phyloP scores from a whole-genome alignment of 495 filamentous ascomycete genomes.

The Neurospora intermedia region DNA sequence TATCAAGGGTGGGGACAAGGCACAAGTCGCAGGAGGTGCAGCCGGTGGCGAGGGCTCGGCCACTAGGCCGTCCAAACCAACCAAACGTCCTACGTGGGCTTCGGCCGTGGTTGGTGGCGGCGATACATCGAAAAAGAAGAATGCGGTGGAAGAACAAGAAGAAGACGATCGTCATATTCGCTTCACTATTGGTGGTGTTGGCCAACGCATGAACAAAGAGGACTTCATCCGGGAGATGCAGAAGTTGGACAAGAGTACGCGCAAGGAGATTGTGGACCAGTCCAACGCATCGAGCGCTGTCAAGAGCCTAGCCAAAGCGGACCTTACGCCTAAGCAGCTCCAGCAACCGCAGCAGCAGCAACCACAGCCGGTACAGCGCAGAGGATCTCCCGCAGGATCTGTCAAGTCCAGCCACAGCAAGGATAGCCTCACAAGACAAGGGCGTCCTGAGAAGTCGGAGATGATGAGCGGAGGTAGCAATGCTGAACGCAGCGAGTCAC shows the following conservation, averaged over 20 bases:
- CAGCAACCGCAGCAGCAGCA: slow-evolving; percentile 9
- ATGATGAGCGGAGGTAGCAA: slow-evolving; percentile 14
- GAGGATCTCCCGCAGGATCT: slow-evolving; percentile 1
- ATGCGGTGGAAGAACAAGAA: slow-evolving; percentile 42
- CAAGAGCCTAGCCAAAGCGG: slow-evolving; percentile 47
- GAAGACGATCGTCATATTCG: slow-evolving; percentile 71
- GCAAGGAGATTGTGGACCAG: slow-evolving; percentile 58
- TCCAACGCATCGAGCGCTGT: slow-evolving; percentile 49
- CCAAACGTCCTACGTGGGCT: slow-evolving; percentile 14
- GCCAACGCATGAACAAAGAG: slow-evolving; percentile 72
- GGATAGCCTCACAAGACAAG: background rate
- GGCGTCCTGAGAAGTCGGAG: slow-evolving; percentile 2
- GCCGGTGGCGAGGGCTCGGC: slow-evolving; percentile 4
- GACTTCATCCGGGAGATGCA: slow-evolving; percentile 84
- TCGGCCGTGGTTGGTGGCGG: slow-evolving; percentile 46
- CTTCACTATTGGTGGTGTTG: slow-evolving; percentile 70
- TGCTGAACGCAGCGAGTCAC: slow-evolving; percentile 6
- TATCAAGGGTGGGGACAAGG: slow-evolving; percentile 27
- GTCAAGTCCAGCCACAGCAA: background rate
- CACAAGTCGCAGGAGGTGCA: slow-evolving; percentile 9
- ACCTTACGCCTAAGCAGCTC: slow-evolving; percentile 13
- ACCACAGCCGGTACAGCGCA: background rate
- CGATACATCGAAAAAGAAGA: slow-evolving; percentile 29
- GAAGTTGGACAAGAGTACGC: slow-evolving; percentile 64
- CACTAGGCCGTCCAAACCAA: background rate